phyloP scores from a whole-genome alignment of 768 basidiomycete genomes.

The Lactarius indigo region DNA sequence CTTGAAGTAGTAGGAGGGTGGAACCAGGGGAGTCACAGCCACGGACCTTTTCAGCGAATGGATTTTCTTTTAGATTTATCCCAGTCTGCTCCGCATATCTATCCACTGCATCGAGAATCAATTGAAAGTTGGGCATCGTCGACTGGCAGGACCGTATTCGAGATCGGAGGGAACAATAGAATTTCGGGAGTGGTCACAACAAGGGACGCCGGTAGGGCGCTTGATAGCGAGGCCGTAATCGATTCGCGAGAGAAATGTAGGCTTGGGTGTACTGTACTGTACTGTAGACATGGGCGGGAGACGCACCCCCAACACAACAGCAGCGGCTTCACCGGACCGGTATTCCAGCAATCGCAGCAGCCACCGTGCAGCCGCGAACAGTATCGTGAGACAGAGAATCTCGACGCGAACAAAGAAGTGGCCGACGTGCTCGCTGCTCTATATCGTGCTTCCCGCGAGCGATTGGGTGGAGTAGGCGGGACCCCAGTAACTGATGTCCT shows the following conservation, averaged over 20 bases:
- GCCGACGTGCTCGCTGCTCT: constrained; percentile 22
- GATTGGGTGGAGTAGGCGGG: constrained; percentile 4
- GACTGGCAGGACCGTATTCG: not conserved
- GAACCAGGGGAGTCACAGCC: not conserved
- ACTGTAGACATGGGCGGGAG: too few relatives aligned
- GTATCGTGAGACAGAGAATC: constrained; percentile 16
- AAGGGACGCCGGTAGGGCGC: not conserved
- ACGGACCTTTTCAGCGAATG: not conserved
- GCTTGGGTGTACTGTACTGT: too few relatives aligned
- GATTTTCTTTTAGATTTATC: not conserved
- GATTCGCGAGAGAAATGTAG: too few relatives aligned
- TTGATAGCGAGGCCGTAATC: too few relatives aligned
- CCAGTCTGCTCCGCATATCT: not conserved
- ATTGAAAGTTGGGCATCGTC: not conserved
- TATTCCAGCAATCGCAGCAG: constrained; percentile 7
- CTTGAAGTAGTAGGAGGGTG: not conserved
- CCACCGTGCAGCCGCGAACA: not conserved
- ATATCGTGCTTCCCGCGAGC: constrained; percentile 21
- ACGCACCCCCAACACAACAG: constrained; percentile 6
- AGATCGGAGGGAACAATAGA: not conserved
- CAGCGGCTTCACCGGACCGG: not conserved
- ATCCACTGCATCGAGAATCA: not conserved
- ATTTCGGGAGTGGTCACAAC: not conserved
- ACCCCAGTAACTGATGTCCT: too few relatives aligned
- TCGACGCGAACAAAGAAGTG: constrained; percentile 23